Conservation (phyloP, 805 yeast species). For the Brettanomyces naardenensis region DNA sequence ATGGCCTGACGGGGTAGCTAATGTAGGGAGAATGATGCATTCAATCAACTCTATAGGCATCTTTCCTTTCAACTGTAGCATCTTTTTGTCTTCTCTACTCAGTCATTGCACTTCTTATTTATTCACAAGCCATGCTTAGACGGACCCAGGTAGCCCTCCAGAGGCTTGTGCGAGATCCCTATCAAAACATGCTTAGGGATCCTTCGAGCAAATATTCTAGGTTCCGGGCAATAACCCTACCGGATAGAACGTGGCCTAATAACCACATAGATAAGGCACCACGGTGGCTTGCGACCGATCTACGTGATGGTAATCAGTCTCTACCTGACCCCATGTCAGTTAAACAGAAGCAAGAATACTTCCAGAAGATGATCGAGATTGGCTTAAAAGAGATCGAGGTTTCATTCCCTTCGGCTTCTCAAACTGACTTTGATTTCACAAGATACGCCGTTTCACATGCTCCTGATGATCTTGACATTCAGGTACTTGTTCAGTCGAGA, state of each 20-base stretch:
- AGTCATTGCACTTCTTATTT: no score
- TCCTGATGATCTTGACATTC: slow-evolving; percentile 68
- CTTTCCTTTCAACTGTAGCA: no score
- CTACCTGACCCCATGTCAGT: slow-evolving; percentile 79
- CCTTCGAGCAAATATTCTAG: slow-evolving; percentile 58
- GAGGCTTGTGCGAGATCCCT: no score
- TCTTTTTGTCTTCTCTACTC: no score
- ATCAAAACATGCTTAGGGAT: slow-evolving; percentile 54
- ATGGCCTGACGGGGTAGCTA: no score
- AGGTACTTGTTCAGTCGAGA: slow-evolving; percentile 70
- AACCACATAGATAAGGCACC: slow-evolving; percentile 63
- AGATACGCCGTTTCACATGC: slow-evolving; percentile 72
- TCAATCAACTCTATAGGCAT: no score
- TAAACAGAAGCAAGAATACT: slow-evolving; percentile 65
- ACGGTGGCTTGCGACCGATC: slow-evolving; percentile 73
- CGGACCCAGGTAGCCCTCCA: no score
- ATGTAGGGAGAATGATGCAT: no score
- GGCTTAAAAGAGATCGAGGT: slow-evolving; percentile 82
- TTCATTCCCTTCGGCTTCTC: slow-evolving; percentile 75
- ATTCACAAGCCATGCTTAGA: no score
- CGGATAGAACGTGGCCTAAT: slow-evolving; percentile 67
- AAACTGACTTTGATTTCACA: slow-evolving; percentile 76
- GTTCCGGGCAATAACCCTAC: slow-evolving; percentile 45
- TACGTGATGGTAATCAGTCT: slow-evolving; percentile 77
- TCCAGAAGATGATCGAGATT: slow-evolving; percentile 60